These are phyloP conservation scores for Apiospora saccharicola DNA, from an alignment of 2,329 filamentous ascomycete genomes.

Conservation along the genomic window DNA sequence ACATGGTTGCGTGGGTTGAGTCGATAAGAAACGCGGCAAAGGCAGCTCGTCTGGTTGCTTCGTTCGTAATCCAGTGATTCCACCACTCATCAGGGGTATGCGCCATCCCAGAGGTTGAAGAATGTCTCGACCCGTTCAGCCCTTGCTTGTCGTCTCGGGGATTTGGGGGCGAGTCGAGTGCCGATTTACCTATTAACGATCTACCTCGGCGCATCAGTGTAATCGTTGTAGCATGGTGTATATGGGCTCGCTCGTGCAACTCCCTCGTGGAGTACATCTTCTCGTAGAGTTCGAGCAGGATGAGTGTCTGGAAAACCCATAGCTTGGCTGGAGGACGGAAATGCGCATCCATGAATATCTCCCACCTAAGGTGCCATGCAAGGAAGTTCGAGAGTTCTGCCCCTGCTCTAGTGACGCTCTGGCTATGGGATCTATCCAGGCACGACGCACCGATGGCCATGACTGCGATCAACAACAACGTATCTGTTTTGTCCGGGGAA, in stretches of 20 bases:
- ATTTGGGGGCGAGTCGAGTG: slow-evolving; percentile 83
- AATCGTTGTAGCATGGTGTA: slow-evolving; percentile 94
- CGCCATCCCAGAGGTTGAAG: slow-evolving; percentile 65
- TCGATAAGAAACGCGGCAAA: slow-evolving; percentile 96
- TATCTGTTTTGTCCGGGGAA: slow-evolving; percentile 84
- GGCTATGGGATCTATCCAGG: slow-evolving; percentile 81
- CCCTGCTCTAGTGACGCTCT: slow-evolving; percentile 76
- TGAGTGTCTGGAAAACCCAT: slow-evolving; percentile 92
- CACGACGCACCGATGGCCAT: slow-evolving; percentile 93
- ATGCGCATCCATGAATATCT: slow-evolving; percentile 90
- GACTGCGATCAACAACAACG: slow-evolving; percentile 83
- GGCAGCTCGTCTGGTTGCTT: slow-evolving; percentile 86
- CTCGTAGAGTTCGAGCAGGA: slow-evolving; percentile 92
- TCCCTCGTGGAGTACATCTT: slow-evolving; percentile 97
- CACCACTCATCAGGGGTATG: slow-evolving; percentile 89
- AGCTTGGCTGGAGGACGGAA: slow-evolving; percentile 92
- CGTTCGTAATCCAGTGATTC: slow-evolving; percentile 95
- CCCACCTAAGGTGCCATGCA: slow-evolving; percentile 93
- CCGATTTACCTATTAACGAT: slow-evolving; percentile 85
- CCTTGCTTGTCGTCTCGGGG: slow-evolving; percentile 64
- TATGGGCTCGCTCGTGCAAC: slow-evolving; percentile 92
- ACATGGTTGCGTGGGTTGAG: slow-evolving; percentile 96
- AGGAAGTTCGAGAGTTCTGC: slow-evolving; percentile 88
- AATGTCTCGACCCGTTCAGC: slow-evolving; percentile 63
- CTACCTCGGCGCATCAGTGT: slow-evolving; percentile 94